Base-by-base conservation (phyloP, 345 rosid species). In the Corchorus olitorius region DNA sequence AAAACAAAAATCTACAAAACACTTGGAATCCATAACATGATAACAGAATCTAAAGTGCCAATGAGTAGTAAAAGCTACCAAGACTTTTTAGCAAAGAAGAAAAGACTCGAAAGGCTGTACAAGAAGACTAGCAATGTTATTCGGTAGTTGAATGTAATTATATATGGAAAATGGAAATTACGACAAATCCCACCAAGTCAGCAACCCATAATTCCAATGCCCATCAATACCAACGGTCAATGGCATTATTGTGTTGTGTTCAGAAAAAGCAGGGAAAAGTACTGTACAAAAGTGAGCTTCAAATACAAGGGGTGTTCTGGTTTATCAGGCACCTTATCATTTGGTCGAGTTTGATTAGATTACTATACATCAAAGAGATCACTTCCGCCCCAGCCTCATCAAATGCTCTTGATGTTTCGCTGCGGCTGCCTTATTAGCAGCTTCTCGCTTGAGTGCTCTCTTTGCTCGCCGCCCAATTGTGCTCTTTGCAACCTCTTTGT, bases 391-490 rank as follows among this genome's bases (percentile, higher is more conserved):
- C 81, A 77, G 65, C 74, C 80, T 80, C 75, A 49, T 78, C 83
- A 80, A 82, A 64, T 37, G 83, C 50, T 84, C 83, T 39, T 82
- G 70, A 15, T 82, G 87, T 74, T 80, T 79, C 8, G 78, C 84
- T 13, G 96, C 98, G 17, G 89, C 91, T 16, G 89, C 96, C 89
- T 90, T 92, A 83, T 93, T 86, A 19, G 98, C 97, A 54, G 99
- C 99, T 82, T 93, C 98, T 27, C 92, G 97, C 87, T 93, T 95
- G 56, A 90, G 88, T 1, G 97, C 87, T 81, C 99, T 86, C 88
- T 89, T 93, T 0, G 99, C 99, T 53, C 99, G 90, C 69, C 97
- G 81, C 4, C 99, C 97, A 0, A 93, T 89, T 54, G 75, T 58
- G 45, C 76, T 83, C 60, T 79, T 83, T 3, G 81, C 85, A 52